Evolutionary conservation across 306 rosid genomes (phyloP).

Genomic region (Gynostemma pentaphyllum): DNA sequence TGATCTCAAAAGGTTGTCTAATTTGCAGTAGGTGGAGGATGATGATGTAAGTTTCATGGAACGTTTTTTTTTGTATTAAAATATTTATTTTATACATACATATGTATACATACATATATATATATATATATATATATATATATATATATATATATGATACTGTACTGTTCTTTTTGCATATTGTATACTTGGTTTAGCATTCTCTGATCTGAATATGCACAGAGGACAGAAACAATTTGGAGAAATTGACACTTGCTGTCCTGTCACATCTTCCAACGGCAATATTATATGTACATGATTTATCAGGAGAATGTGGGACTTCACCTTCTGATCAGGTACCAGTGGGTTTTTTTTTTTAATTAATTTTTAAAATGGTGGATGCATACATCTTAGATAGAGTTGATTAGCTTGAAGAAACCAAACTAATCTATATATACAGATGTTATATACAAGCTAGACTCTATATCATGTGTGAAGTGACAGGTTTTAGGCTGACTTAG

Average conservation of each 20-base stretch:
- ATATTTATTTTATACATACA: too few relatives aligned
- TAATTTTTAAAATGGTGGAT: too few relatives aligned
- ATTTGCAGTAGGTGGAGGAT: not conserved
- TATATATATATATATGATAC: not conserved
- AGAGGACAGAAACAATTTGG: slow-evolving; percentile 92
- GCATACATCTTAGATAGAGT: too few relatives aligned
- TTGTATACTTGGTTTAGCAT: not conserved
- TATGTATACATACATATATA: too few relatives aligned
- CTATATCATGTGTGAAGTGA: not conserved
- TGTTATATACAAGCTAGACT: not conserved
- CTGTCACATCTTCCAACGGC: slow-evolving; percentile 89
- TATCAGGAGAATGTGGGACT: slow-evolving; percentile 91
- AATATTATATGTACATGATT: slow-evolving; percentile 82
- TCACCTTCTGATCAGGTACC: slow-evolving; percentile 91
- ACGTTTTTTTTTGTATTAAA: too few relatives aligned
- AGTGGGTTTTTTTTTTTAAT: not conserved
- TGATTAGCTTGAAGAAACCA: too few relatives aligned
- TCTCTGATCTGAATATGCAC: slow-evolving; percentile 16
- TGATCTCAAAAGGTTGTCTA: not conserved
- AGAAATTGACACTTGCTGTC: slow-evolving; percentile 87
- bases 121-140: too few relatives aligned
- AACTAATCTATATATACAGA: not conserved
- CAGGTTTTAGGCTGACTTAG: not conserved
- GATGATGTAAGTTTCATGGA: too few relatives aligned
- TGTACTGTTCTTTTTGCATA: not conserved